Conservation (phyloP, 768 basidiomycete species). For the Kondoa subrosea region DNA sequence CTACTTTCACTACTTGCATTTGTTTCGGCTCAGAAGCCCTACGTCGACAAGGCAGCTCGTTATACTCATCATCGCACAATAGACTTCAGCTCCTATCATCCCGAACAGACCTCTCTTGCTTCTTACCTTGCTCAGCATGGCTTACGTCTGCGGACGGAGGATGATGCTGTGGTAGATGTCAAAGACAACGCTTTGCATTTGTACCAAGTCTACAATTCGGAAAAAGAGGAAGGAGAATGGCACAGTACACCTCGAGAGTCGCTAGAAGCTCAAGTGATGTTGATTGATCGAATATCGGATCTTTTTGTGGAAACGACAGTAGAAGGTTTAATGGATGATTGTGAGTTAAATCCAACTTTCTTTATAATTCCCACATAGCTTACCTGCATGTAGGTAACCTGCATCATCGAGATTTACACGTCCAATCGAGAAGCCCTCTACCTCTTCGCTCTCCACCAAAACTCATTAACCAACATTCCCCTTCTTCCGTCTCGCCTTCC, state of each 20-base stretch:
- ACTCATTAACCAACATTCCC: neutral
- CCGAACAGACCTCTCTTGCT: neutral
- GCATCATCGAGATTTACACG: neutral
- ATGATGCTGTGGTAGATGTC: neutral
- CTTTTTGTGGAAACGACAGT: neutral
- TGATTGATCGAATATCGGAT: too few relatives aligned
- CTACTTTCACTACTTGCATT: neutral
- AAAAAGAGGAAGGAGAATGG: too few relatives aligned
- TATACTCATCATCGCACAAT: neutral
- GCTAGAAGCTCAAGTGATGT: too few relatives aligned
- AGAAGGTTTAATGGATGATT: neutral
- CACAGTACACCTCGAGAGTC: too few relatives aligned
- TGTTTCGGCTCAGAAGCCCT: neutral
- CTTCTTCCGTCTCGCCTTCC: neutral
- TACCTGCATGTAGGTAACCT: neutral
- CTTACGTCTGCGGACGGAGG: neutral
- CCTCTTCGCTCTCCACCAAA: neutral
- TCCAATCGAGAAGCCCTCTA: neutral
- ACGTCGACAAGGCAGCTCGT: neutral
- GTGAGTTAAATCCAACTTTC: neutral
- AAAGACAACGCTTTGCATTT: too few relatives aligned
- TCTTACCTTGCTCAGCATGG: neutral
- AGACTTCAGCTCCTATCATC: neutral
- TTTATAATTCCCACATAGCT: neutral
- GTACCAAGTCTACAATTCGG: too few relatives aligned